Evolutionary conservation across 371 early-diverging fungal genomes (phyloP).

Genomic region (Haplosporangium sp.): DNA sequence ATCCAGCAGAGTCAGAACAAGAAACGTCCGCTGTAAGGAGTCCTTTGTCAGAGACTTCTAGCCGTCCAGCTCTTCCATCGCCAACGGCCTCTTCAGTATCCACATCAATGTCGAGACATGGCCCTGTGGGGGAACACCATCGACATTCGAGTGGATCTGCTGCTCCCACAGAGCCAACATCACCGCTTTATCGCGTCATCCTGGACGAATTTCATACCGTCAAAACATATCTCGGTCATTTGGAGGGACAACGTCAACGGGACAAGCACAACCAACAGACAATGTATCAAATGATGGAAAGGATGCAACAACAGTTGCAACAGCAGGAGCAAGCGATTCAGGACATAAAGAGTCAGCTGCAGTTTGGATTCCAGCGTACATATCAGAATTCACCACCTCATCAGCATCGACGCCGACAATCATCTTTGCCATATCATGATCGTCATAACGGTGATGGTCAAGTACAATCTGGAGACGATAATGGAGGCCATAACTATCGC

Average conservation of each 20-base stretch:
- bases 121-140: background rate
- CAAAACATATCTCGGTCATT: constrained; percentile 19
- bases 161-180: background rate
- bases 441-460: too few relatives aligned
- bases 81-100: constrained; percentile 6
- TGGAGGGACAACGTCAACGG: constrained; percentile 35
- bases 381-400: background rate
- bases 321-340: constrained; percentile 32
- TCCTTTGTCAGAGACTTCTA: background rate
- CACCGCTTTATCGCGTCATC: constrained; percentile 22
- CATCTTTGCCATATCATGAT: background rate
- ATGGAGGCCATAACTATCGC: too few relatives aligned
- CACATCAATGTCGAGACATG: background rate
- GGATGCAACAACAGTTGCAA: constrained; percentile 29
- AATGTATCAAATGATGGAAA: constrained; percentile 28
- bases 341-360: constrained; percentile 22
- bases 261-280: constrained; percentile 33
- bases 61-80: constrained; percentile 5
- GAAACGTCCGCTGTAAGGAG: background rate
- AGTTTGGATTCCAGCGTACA: constrained; percentile 2
- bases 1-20: background rate
- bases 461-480: too few relatives aligned
- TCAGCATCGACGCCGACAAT: background rate
- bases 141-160: too few relatives aligned
- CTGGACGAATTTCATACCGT: constrained; percentile 31